Conservation (phyloP, 1,284 basidiomycete genomes). For the Meripilus lineatus region DNA sequence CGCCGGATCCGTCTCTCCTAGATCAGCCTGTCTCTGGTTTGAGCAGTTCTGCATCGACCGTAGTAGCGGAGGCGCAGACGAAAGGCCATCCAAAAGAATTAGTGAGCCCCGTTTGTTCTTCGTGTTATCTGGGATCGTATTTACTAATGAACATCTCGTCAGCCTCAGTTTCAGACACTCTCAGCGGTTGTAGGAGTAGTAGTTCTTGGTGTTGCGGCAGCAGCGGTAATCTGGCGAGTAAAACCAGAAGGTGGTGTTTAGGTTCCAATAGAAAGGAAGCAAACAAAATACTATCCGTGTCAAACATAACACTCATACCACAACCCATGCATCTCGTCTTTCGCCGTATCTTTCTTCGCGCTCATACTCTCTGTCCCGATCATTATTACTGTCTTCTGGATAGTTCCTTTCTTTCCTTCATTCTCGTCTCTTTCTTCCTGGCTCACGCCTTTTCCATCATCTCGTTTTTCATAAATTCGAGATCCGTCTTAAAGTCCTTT, state of each 20-base stretch:
- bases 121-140: not conserved
- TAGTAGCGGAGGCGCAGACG: conserved; percentile 11
- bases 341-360: not conserved
- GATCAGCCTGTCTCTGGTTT: conserved; percentile 31
- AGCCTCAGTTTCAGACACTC: conserved; percentile 11
- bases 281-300: conserved; percentile 5
- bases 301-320: not conserved
- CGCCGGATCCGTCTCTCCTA: conserved; percentile 39
- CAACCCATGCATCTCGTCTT: conserved; percentile 1
- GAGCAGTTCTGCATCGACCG: conserved; percentile 8
- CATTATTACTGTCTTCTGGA: conserved; percentile 1
- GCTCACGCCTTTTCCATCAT: too few species aligned
- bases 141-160: not conserved
- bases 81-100: conserved; percentile 14
- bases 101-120: conserved; percentile 11
- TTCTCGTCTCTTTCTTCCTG: not conserved
- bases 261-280: conserved; percentile 1
- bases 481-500: too few species aligned
- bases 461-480: too few species aligned
- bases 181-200: conserved; percentile 54
- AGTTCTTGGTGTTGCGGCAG: conserved; percentile 55
- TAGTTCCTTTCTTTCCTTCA: conserved; percentile 1
- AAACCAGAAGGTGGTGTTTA: conserved; percentile 34
- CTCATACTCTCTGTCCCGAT: not conserved
- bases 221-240: conserved; percentile 67